A percentile compares a stretch with the other conserved stretches of the same genome.
phyloP scores from a whole-genome alignment of 768 basidiomycete species.

The Boletus reticulatus region DNA sequence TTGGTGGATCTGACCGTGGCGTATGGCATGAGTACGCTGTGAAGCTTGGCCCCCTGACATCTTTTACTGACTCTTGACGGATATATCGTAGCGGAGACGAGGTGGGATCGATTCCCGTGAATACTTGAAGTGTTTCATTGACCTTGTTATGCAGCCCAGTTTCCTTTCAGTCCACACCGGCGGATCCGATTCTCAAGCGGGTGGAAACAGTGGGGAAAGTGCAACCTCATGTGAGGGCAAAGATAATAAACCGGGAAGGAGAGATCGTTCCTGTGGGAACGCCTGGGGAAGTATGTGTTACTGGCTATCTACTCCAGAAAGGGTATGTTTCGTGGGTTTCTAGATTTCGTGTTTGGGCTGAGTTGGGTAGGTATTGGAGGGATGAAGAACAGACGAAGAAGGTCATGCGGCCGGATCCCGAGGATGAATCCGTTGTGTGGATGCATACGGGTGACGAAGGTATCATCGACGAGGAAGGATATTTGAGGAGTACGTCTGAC shows the following conservation, averaged over 20 bases:
- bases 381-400: slow-evolving; percentile 63
- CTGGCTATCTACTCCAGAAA: slow-evolving; percentile 79
- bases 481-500: slow-evolving; percentile 56
- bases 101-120: slow-evolving; percentile 31
- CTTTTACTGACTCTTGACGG: slow-evolving; percentile 3
- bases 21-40: slow-evolving; percentile 80
- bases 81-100: slow-evolving; percentile 62
- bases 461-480: slow-evolving; percentile 79
- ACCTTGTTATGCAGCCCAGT: slow-evolving; percentile 55
- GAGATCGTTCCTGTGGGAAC: slow-evolving; percentile 67
- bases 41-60: not conserved
- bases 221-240: slow-evolving; percentile 76
- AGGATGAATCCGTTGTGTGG: slow-evolving; percentile 61
- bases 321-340: slow-evolving; percentile 42
- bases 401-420: slow-evolving; percentile 51
- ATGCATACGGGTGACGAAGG: slow-evolving; percentile 85
- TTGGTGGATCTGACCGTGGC: slow-evolving; percentile 70
- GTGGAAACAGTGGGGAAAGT: slow-evolving; percentile 81
- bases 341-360: not conserved
- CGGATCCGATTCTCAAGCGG: slow-evolving; percentile 68
- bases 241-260: slow-evolving; percentile 58
- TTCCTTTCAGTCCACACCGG: slow-evolving; percentile 74
- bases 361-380: slow-evolving; percentile 63
- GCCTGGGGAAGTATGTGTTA: slow-evolving; percentile 70
- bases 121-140: not conserved